Evolutionary conservation across 1,284 basidiomycete genomes (phyloP).

Genomic region (Ganoderma lingzhi): DNA sequence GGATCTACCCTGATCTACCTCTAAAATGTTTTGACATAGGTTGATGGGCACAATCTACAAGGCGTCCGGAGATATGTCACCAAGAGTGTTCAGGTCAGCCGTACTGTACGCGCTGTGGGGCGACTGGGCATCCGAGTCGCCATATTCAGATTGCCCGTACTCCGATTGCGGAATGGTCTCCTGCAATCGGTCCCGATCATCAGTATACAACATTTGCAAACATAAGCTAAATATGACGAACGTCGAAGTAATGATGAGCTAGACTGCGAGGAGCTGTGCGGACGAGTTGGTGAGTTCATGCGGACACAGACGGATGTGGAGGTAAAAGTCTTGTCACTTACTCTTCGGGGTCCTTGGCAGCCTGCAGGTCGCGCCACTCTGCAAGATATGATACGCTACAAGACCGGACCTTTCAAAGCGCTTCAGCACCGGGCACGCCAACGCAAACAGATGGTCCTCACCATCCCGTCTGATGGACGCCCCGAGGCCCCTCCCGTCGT

Average conservation of each 20-base stretch:
- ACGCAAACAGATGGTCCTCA: conserved; percentile 42
- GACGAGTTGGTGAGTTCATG: background rate
- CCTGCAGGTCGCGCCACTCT: conserved; percentile 85
- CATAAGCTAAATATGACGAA: conserved; percentile 44
- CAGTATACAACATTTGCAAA: conserved; percentile 8
- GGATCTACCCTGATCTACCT: background rate
- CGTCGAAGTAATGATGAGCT: conserved; percentile 95
- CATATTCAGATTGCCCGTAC: conserved; percentile 74
- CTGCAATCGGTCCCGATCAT: conserved; percentile 2
- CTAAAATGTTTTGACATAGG: background rate
- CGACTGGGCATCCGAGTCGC: conserved; percentile 65
- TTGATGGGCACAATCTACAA: conserved; percentile 22
- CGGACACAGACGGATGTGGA: background rate
- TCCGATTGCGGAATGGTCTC: conserved; percentile 4
- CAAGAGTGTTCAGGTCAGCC: conserved; percentile 68
- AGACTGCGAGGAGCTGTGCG: conserved; percentile 85
- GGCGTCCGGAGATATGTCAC: conserved; percentile 83
- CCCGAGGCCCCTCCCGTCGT: conserved; percentile 90
- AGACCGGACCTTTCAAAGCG: conserved; percentile 76
- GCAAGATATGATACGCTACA: conserved; percentile 91
- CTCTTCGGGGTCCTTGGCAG: conserved; percentile 90
- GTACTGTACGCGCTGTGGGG: conserved; percentile 67
- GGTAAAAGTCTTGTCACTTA: conserved; percentile 48
- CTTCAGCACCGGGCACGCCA: conserved; percentile 14
- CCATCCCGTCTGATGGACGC: conserved; percentile 99